Evolutionary conservation across 306 rosid genomes (phyloP), one percentile per base, ranked within the genome.

Genomic region (Cercis canadensis): DNA sequence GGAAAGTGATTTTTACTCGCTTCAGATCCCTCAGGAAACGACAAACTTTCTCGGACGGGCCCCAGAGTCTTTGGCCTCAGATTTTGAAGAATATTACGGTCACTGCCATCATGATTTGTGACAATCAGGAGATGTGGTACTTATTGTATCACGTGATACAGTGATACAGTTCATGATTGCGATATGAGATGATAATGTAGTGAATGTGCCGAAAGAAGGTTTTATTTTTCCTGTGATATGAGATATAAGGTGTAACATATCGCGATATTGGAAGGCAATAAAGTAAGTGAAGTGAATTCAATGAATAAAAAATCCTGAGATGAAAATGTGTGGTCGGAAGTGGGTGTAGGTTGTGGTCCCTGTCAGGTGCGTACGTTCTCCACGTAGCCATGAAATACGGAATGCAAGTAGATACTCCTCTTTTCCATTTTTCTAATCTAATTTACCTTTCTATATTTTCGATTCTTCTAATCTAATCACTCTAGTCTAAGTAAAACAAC

Each of bases 11-110:
- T 40, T 80, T 88, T 46, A 76, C 85, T 43, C 72, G 66, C 65
- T 67, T 75, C 46, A 77, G 83, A 87, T 86, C 89, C 88, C 77
- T 54, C 55, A 50, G 73, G 64, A 76, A 80, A 90, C 90, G 92
- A 87, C 98, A 83, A 83, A 77, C 65, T 82, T 80, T 77, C 52
- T 61, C 2, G 80, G 75, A 50, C 13, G 61, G 74, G 61, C 56
- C 71, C 67, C 15, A 0, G 2, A 40, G 55, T 6, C 2, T 12
- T 69, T 85, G 56, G 31, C 78, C 92, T 85, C 31, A 14, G 14
- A 59, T 7, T 74, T 78, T 5, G 10, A 0, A 0, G 1, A 44
- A 17, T 78, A 78, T 87, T 90, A 87, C 98, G 54, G 34, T n/a
- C 0, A 0, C 0, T 87, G 87, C 98, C 98, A 84, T 55, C 32